Evolutionary conservation across 2,329 filamentous ascomycete species (phyloP).

Genomic region (Fusarium phyllophilum): DNA sequence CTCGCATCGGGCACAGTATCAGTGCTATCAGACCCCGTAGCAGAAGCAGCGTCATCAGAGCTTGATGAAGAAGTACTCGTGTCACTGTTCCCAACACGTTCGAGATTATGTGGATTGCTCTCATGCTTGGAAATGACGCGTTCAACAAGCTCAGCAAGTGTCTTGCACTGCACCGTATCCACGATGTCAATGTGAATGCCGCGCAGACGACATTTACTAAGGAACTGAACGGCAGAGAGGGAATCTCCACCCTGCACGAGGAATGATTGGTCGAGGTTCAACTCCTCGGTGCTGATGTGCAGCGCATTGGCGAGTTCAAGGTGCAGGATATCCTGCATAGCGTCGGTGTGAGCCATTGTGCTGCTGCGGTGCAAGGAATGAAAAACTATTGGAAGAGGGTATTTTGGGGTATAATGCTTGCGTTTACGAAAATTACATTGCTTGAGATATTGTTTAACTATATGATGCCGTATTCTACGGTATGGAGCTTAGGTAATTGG

Average conservation of each 20-base stretch:
- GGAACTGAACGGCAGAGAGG: neutral
- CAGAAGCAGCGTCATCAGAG: neutral
- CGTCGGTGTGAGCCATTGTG: neutral
- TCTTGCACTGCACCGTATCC: conserved; percentile 4
- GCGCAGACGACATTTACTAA: neutral
- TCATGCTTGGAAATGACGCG: neutral
- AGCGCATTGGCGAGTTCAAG: neutral
- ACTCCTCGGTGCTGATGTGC: neutral
- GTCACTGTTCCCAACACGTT: neutral
- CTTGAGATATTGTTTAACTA: neutral
- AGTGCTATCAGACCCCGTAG: neutral
- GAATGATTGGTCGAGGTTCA: neutral
- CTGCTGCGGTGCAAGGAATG: neutral
- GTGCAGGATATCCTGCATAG: neutral
- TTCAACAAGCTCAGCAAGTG: neutral
- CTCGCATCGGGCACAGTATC: neutral
- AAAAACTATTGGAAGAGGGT: neutral
- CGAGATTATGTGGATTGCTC: neutral
- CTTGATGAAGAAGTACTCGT: neutral
- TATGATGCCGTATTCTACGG: neutral
- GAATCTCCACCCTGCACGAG: neutral
- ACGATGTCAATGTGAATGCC: neutral
- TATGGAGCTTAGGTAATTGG: neutral
- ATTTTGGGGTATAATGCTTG: neutral
- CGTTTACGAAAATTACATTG: neutral